A percentile compares a stretch with the other conserved stretches of the same genome.
phyloP scores from a whole-genome alignment of 169 alveolate species.

The Eimeria mitis region DNA sequence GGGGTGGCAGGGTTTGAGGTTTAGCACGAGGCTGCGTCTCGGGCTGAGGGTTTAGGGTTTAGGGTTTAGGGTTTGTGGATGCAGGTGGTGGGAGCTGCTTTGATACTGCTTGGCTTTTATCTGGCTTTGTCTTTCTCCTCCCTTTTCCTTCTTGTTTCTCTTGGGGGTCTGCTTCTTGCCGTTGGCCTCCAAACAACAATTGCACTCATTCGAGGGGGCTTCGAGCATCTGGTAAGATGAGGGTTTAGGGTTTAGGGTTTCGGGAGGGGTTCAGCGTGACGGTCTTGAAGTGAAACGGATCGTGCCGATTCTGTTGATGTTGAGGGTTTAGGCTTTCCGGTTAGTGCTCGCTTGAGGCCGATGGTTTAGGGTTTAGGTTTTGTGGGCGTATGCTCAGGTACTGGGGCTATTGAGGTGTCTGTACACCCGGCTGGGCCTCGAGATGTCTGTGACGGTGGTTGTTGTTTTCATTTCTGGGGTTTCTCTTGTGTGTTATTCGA shows the following conservation, averaged over 20 bases:
- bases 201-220: not conserved
- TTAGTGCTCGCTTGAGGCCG: too few species aligned
- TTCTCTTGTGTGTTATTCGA: conserved; percentile 8
- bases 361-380: not conserved
- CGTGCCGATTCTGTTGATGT: not conserved
- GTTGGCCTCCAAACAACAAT: conserved; percentile 12
- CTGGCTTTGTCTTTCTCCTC: conserved; percentile 10
- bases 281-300: too few species aligned
- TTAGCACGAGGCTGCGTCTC: not conserved
- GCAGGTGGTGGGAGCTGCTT: not conserved
- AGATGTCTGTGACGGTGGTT: conserved; percentile 28
- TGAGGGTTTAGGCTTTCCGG: not conserved
- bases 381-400: not conserved
- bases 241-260: not conserved
- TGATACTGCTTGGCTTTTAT: not conserved
- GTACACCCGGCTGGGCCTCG: conserved; percentile 31
- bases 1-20: too few species aligned
- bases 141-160: not conserved
- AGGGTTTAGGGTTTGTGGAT: not conserved
- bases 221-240: conserved; percentile 20
- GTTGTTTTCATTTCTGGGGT: conserved; percentile 32
- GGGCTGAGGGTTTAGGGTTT: conserved; percentile 8
- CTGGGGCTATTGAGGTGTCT: conserved; percentile 21
- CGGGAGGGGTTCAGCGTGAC: not conserved
- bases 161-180: conserved; percentile 6